A percentile compares a stretch with the other conserved stretches of the same genome.
Evolutionary conservation across 352 stramenopile genomes (phyloP).

Genomic region (Globisporangium nunn): DNA sequence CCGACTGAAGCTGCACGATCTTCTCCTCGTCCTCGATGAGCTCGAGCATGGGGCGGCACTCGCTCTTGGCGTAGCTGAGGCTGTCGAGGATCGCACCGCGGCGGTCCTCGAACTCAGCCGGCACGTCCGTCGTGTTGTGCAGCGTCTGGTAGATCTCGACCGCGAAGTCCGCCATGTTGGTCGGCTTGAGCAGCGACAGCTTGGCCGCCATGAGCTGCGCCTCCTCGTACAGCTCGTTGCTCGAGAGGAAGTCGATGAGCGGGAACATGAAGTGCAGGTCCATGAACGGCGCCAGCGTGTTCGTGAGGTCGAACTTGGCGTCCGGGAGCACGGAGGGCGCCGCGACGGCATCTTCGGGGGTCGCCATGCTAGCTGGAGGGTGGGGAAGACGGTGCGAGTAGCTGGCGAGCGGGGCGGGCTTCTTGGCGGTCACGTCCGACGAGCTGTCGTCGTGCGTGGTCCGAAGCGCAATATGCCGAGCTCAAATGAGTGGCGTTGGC

Average conservation of each 20-base stretch:
- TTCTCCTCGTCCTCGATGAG: constrained; percentile 84
- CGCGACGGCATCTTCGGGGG: constrained; percentile 33
- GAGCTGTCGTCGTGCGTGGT: constrained; percentile 3
- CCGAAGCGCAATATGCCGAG: constrained; percentile 3
- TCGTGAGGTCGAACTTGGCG: constrained; percentile 92
- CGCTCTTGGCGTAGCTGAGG: constrained; percentile 67
- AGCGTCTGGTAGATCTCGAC: constrained; percentile 94
- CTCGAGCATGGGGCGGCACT: constrained; percentile 69
- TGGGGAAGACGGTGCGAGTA: background rate
- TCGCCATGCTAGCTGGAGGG: constrained; percentile 20
- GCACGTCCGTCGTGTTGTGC: constrained; percentile 71
- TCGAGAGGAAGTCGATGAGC: constrained; percentile 92
- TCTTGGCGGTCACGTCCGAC: constrained; percentile 2
- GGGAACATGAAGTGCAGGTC: constrained; percentile 98
- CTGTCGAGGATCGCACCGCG: constrained; percentile 67
- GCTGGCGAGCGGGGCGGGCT: background rate
- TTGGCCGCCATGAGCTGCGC: constrained; percentile 86
- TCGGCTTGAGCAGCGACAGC: constrained; percentile 89
- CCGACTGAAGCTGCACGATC: constrained; percentile 79
- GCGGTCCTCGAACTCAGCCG: constrained; percentile 78
- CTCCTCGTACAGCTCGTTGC: constrained; percentile 90
- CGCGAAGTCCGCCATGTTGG: constrained; percentile 96
- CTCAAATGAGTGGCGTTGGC: constrained; percentile 33
- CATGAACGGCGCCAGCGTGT: constrained; percentile 91
- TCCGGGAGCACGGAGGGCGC: constrained; percentile 40